phyloP scores from a whole-genome alignment of 2,329 filamentous ascomycete genomes.

The Alternaria consortialis region DNA sequence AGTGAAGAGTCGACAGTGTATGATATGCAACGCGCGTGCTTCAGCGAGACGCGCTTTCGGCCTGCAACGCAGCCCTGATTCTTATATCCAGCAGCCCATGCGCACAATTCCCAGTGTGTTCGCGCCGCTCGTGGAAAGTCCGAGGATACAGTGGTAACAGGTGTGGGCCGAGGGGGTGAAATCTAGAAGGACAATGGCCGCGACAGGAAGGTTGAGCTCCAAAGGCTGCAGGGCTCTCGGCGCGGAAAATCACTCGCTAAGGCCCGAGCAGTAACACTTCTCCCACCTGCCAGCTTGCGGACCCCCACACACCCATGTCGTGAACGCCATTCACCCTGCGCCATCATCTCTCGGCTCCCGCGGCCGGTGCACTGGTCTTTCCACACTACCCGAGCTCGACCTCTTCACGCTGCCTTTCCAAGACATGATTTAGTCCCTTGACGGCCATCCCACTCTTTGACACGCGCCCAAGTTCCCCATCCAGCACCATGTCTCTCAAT shows the following conservation, averaged over 20 bases:
- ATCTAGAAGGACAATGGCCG: constrained; percentile 23
- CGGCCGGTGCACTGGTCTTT: constrained; percentile 23
- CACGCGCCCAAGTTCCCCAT: constrained; percentile 39
- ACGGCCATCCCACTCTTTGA: constrained; percentile 33
- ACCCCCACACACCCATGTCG: constrained; percentile 37
- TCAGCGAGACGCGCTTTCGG: constrained; percentile 41
- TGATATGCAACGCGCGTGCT: constrained; percentile 27
- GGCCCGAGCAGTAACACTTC: constrained; percentile 17
- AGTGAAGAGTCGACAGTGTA: constrained; percentile 29
- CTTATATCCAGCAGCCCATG: constrained; percentile 37
- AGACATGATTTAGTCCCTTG: constrained; percentile 41
- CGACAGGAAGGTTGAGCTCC: constrained; percentile 10
- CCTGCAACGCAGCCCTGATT: constrained; percentile 38
- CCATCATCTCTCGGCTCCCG: constrained; percentile 26
- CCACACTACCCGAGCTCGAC: constrained; percentile 5
- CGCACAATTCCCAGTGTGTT: constrained; percentile 28
- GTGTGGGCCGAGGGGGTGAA: constrained; percentile 25
- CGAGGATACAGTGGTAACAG: constrained; percentile 15
- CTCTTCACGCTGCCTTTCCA: constrained; percentile 15
- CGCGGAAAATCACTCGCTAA: constrained; percentile 32
- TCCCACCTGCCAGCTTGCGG: constrained; percentile 32
- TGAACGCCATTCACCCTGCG: constrained; percentile 36
- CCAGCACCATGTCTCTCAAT: constrained; percentile 66
- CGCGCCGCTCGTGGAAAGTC: constrained; percentile 27
- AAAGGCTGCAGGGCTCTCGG: constrained; percentile 21